Base-by-base conservation (phyloP, 1,284 basidiomycete genomes). In the Naganishia sp. region DNA sequence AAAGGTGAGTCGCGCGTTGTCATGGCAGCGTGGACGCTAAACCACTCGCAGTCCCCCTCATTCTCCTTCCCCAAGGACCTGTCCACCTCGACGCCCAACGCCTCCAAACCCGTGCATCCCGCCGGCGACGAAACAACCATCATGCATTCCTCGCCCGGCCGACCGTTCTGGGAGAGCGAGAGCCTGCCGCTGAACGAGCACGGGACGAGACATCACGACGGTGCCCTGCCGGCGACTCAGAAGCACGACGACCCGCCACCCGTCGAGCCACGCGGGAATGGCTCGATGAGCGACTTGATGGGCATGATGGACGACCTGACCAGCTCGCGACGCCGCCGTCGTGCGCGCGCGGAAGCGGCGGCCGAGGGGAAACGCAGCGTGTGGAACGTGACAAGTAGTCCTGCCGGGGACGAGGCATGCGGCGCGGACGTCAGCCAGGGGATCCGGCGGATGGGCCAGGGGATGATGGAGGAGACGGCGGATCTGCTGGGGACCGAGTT, bases 241-340 rank as follows among this genome's bases (percentile, higher is more conserved):
- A 2, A 39, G 10, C 10, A 39, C 35, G 35, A 39, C 10, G 35
- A 39, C 7, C 35, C 35, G 35, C 35, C 2, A 0, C 3, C 2
- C 7, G 4, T 39, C 3, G 7, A 3, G 35, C 35, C 31, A 15
- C 28, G 7, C 18, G 28, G 43, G 6, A 57, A 25, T 23, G 55
- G 31, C 21, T 61, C 57, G 13, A 13, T 23, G 21, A 51, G 46
- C 35, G 49, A 50, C 35, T 25, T 61, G n/a, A 50, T 47, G 21
- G 57, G 57, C 47, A n/a, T 61, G 9, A 61, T 61, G 47, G 57
- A 61, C 21, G 57, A 61, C 9, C 57, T 61, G 31, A 47, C 28
- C 5, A 28, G 28, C 28, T 28, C 28, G 28, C 28, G 28, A 28
- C 56, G 28, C 18, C 28, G 28, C 2, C 56, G 28, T 7, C 28